phyloP scores from a whole-genome alignment of 257 asterid species.

The Jasminum sambac region DNA sequence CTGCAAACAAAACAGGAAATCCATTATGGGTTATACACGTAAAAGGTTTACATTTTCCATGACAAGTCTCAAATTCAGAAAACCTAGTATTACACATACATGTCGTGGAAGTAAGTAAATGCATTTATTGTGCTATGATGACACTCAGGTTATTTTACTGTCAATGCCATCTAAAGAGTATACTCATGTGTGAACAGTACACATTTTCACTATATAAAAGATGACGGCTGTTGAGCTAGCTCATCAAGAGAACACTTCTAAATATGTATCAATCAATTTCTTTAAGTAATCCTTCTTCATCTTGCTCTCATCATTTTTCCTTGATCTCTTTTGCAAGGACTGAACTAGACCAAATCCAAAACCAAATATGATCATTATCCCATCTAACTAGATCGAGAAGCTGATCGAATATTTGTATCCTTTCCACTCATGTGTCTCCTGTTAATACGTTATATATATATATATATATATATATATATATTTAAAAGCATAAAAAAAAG shows the following conservation, averaged over 20 bases:
- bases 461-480: too few species aligned
- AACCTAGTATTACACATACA: background rate
- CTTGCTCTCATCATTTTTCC: background rate
- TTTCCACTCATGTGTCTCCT: background rate
- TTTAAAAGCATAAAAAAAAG: background rate
- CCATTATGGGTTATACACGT: constrained; percentile 3
- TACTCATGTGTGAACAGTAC: background rate
- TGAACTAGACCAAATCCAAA: background rate
- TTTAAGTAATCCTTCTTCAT: background rate
- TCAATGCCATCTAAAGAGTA: background rate
- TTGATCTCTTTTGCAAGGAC: background rate
- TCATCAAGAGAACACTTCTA: background rate
- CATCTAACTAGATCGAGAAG: background rate
- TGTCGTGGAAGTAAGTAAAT: background rate
- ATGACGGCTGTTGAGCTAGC: background rate
- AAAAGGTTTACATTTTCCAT: background rate
- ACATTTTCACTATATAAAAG: background rate
- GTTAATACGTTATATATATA: too few species aligned
- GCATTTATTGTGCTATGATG: background rate
- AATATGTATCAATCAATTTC: background rate
- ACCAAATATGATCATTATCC: background rate
- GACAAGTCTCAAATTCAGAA: constrained; percentile 2
- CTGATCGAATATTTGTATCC: background rate
- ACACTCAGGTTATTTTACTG: background rate
- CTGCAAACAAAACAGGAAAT: constrained; percentile 40